phyloP scores from a whole-genome alignment of 441 rosid genomes.

The Metrosideros polymorpha region DNA sequence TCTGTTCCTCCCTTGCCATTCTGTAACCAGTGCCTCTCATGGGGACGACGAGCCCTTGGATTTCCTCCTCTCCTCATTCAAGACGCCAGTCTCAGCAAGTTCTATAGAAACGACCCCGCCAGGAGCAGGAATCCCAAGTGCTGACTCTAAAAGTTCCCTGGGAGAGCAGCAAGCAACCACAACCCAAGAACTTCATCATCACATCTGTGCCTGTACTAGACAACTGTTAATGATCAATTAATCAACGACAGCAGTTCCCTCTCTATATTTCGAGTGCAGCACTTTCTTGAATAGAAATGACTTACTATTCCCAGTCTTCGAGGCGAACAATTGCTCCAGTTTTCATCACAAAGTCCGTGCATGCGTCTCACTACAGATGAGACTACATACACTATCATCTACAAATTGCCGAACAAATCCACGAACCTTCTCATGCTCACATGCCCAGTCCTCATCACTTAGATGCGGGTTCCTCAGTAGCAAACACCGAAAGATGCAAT shows the following conservation, averaged over 20 bases:
- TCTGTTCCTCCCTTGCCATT: background rate
- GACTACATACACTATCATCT: background rate
- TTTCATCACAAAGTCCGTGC: too few species aligned
- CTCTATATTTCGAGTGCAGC: background rate
- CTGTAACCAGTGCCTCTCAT: background rate
- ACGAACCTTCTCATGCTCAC: background rate
- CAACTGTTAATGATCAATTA: background rate
- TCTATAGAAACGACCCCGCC: background rate
- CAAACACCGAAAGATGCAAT: background rate
- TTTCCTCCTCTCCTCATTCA: background rate
- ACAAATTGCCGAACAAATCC: background rate
- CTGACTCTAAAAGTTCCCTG: background rate
- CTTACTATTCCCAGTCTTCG: background rate
- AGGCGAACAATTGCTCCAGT: background rate
- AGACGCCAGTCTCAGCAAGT: background rate
- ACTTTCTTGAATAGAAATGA: too few species aligned
- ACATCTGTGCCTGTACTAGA: background rate
- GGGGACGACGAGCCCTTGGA: background rate
- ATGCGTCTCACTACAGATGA: background rate
- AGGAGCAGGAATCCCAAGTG: background rate
- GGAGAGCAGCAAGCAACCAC: too few species aligned
- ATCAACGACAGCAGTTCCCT: background rate
- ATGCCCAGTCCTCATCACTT: background rate
- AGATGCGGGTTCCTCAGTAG: background rate
- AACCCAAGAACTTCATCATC: too few species aligned